Base-by-base conservation (phyloP, 1,284 basidiomycete species). In the Melampsora americana region DNA sequence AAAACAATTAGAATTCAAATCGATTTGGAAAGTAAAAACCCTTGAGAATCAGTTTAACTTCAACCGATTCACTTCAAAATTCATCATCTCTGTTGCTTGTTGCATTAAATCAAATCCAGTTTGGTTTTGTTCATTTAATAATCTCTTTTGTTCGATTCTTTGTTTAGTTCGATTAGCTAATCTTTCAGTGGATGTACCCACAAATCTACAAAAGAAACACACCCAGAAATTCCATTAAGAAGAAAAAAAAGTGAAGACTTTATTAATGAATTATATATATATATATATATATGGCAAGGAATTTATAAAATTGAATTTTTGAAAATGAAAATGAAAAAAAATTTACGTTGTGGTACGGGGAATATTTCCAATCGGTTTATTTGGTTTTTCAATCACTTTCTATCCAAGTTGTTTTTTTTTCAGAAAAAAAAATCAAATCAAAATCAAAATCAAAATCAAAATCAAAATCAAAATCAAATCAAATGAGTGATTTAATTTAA, bases 31-130 rank as follows among this genome's bases (percentile, higher is more conserved):
- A n/a, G n/a, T n/a, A n/a, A n/a, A n/a, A n/a, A n/a, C n/a, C n/a
- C n/a, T n/a, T n/a, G n/a, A n/a, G n/a, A n/a, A n/a, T n/a, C n/a
- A n/a, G n/a, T n/a, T n/a, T n/a, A n/a, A n/a, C n/a, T n/a, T n/a
- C n/a, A n/a, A n/a, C n/a, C n/a, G n/a, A n/a, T n/a, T 26, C 4
- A 66, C 71, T 48, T 74, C 72, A 28, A 74, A 74, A 60, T 67
- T 65, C 72, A 74, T 74, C 72, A 74, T 74, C 18, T 61, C 56
- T 3, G 48, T 44, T 18, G 46, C 60, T 42, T 74, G 72, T 23
- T 59, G 32, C 12, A 74, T 39, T 0, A 74, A 39, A 59, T 74
- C 72, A 30, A 74, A 74, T 2, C 72, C 72, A 35, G 42, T 9
- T 28, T 67, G 48, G 39, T 35, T 39, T 28, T 74, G 64, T 12